These are phyloP conservation scores for Balakata baccata DNA, from an alignment of 345 rosid species.

Conservation along the genomic window DNA sequence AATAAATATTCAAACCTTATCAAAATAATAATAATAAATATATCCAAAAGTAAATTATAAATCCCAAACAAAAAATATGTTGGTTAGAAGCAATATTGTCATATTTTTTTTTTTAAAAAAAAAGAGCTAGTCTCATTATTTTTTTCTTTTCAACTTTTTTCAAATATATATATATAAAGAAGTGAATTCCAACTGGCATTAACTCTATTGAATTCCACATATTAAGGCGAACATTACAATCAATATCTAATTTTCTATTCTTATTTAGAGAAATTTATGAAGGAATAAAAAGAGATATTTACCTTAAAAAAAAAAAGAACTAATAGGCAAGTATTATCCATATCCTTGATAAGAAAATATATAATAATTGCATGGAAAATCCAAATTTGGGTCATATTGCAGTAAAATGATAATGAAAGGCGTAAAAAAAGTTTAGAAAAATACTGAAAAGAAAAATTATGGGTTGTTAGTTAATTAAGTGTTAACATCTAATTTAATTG, in stretches of 20 bases:
- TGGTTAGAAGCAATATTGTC: background rate
- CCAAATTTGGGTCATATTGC: too few species aligned
- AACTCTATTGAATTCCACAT: background rate
- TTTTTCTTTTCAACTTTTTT: background rate
- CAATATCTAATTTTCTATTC: background rate
- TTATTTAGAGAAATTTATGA: background rate
- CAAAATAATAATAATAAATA: too few species aligned
- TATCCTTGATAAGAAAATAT: too few species aligned
- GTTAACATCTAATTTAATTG: background rate
- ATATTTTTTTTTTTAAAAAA: too few species aligned
- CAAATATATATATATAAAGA: background rate
- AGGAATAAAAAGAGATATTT: too few species aligned
- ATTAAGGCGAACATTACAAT: background rate
- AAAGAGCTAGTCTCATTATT: background rate
- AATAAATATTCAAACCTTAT: background rate
- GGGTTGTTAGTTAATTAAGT: background rate
- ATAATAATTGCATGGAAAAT: too few species aligned
- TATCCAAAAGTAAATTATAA: too few species aligned
- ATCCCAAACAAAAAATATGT: background rate
- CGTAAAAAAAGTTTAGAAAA: too few species aligned
- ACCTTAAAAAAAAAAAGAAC: too few species aligned
- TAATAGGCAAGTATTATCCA: background rate
- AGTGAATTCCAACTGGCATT: background rate
- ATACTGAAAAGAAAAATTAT: background rate
- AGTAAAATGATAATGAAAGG: too few species aligned